These are phyloP conservation scores for Calonectria pseudoreteaudii DNA, from an alignment of 2,329 filamentous ascomycete species.

Conservation along the genomic window DNA sequence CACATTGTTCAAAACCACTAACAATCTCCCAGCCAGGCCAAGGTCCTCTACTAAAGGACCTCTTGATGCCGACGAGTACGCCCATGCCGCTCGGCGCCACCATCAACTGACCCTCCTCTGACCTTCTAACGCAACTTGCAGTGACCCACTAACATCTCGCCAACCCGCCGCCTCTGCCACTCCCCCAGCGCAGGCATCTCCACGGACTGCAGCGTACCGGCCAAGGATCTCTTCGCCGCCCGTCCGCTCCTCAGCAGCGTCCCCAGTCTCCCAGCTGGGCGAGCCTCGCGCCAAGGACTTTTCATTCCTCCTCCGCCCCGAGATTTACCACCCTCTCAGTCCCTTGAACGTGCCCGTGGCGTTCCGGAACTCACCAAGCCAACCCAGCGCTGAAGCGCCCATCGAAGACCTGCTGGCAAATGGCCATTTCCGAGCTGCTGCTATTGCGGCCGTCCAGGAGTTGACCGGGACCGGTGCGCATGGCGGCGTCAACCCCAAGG, in stretches of 20 bases:
- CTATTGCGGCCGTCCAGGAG: slow-evolving; percentile 73
- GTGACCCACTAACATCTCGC: slow-evolving; percentile 46
- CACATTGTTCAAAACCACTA: slow-evolving; percentile 15
- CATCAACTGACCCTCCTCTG: not conserved
- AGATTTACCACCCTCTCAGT: slow-evolving; percentile 86
- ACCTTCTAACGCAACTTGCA: slow-evolving; percentile 23
- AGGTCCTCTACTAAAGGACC: slow-evolving; percentile 82
- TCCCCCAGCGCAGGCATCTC: slow-evolving; percentile 21
- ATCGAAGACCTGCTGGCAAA: slow-evolving; percentile 75
- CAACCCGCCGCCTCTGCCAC: slow-evolving; percentile 37
- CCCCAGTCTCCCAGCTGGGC: slow-evolving; percentile 46
- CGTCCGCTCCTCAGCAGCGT: slow-evolving; percentile 39
- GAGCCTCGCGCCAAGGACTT: slow-evolving; percentile 72
- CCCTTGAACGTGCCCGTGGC: slow-evolving; percentile 69
- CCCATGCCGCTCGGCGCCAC: slow-evolving; percentile 20
- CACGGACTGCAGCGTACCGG: slow-evolving; percentile 32
- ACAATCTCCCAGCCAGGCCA: slow-evolving; percentile 62
- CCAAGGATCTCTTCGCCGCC: slow-evolving; percentile 41
- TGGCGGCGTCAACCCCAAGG: slow-evolving; percentile 61
- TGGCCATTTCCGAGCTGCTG: slow-evolving; percentile 85
- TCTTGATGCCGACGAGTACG: slow-evolving; percentile 81
- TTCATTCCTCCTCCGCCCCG: slow-evolving; percentile 80
- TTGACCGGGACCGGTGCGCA: slow-evolving; percentile 64
- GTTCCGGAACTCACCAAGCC: slow-evolving; percentile 76
- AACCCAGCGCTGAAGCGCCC: slow-evolving; percentile 72